A percentile compares a stretch with the other conserved stretches of the same genome.
These are phyloP conservation scores for Echinosophora koreensis DNA, from an alignment of 306 rosid species.

Conservation along the genomic window DNA sequence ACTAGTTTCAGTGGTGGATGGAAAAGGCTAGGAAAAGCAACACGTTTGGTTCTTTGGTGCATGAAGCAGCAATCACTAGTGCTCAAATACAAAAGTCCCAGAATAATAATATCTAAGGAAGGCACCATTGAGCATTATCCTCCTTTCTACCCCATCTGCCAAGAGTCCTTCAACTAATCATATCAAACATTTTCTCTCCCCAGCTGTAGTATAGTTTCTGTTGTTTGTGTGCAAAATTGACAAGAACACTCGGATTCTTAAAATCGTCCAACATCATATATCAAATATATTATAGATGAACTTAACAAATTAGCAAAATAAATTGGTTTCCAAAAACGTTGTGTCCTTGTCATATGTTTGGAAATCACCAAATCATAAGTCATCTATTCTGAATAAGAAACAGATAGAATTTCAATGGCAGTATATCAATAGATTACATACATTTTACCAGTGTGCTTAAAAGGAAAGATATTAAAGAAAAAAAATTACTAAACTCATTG, in stretches of 20 bases:
- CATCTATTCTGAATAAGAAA: slow-evolving; percentile 43
- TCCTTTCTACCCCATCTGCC: not conserved
- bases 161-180: not conserved
- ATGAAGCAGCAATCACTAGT: not conserved
- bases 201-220: not conserved
- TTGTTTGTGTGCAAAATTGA: not conserved
- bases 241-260: not conserved
- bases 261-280: not conserved
- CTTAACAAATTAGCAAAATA: not conserved
- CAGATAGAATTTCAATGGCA: slow-evolving; percentile 37
- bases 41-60: not conserved
- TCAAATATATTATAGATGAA: not conserved
- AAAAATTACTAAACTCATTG: slow-evolving; percentile 53
- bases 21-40: slow-evolving; percentile 1
- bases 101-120: not conserved
- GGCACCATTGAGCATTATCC: slow-evolving; percentile 26
- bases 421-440: slow-evolving; percentile 40
- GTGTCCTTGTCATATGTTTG: not conserved
- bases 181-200: slow-evolving; percentile 3
- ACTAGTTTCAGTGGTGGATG: not conserved
- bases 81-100: slow-evolving; percentile 28
- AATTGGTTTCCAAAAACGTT: not conserved
- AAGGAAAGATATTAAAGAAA: not conserved
- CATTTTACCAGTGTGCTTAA: slow-evolving; percentile 42
- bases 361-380: not conserved